Base-by-base conservation (phyloP, 768 basidiomycete genomes). In the Suillus cothurnatus region DNA sequence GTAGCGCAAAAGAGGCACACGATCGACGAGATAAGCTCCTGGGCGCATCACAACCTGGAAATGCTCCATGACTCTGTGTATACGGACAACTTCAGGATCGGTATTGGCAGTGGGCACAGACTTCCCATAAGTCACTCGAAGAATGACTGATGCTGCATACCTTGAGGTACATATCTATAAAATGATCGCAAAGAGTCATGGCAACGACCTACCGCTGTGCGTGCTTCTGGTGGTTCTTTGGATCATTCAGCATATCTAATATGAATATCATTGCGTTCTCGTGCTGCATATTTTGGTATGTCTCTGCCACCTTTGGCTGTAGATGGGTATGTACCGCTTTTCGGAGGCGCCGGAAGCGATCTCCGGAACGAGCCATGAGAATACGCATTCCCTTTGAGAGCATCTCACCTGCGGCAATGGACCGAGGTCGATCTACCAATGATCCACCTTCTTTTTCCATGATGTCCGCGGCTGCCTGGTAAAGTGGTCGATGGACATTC, bases 161-260 rank as follows among this genome's bases (percentile, higher is more conserved):
- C 50, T 50, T 50, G 50, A 4, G 15, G 15, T 9, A 28, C 26
- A 26, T 50, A 50, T 50, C 7, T 8, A 9, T 50, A 28, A 31
- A 17, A 50, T 3, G 3, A 28, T 50, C 50, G 1, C 15, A 50
- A 28, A 26, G 17, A 17, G 15, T 8, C 15, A 50, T 17, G 4
- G 7, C 9, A 17, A 50, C 17, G 8, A 50, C 50, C 4, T 17
- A 50, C 50, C 50, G 81, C 34, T 60, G 50, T 7, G 55, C 63
- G 64, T 70, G 72, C 19, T 45, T 32, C 17, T 67, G 21, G 28
- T 69, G 60, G 28, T 50, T 38, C 34, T 61, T 64, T 0, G 70
- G 69, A 19, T 74, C 63, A 17, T 67, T 59, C 41, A 74, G 39
- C 17, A 75, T 55, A 28, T 74, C 71, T 1, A 72, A 21, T 31